phyloP scores from a whole-genome alignment of 192 early-diverging fungal species.

The Rhizophagus prolifer region DNA sequence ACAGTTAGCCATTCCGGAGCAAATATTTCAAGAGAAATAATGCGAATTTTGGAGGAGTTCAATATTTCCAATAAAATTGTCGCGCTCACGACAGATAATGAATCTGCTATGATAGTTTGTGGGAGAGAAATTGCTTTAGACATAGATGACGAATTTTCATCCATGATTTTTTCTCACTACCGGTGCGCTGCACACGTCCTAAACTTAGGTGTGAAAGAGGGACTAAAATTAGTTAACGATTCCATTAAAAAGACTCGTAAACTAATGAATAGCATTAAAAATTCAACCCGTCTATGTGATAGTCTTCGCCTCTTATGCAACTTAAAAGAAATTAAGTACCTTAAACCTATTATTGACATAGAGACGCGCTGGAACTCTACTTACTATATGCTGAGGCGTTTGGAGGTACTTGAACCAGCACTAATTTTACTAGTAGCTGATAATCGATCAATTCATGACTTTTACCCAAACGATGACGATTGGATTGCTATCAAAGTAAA shows the following conservation, averaged over 20 bases:
- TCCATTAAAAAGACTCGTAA: not conserved
- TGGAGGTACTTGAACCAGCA: too few species aligned
- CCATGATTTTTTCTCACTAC: not conserved
- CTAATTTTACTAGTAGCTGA: too few species aligned
- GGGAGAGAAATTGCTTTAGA: not conserved
- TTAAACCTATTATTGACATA: constrained; percentile 7
- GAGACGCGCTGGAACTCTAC: constrained; percentile 10
- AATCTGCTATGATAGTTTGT: constrained; percentile 2
- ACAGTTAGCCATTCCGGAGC: not conserved
- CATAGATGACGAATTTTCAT: not conserved
- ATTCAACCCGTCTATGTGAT: not conserved
- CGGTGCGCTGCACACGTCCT: not conserved
- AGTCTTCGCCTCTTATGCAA: not conserved
- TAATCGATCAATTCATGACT: too few species aligned
- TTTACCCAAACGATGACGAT: too few species aligned
- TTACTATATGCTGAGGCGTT: not conserved
- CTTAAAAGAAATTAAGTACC: not conserved
- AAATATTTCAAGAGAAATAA: not conserved
- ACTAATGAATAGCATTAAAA: not conserved
- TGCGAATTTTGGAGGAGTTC: not conserved
- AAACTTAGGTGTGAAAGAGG: too few species aligned
- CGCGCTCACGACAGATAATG: constrained; percentile 4
- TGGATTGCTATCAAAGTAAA: too few species aligned
- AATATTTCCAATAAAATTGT: constrained; percentile 2
- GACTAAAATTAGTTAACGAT: not conserved